Base-by-base conservation (phyloP, 495 filamentous ascomycete genomes). In the Tuber melanosporum region DNA sequence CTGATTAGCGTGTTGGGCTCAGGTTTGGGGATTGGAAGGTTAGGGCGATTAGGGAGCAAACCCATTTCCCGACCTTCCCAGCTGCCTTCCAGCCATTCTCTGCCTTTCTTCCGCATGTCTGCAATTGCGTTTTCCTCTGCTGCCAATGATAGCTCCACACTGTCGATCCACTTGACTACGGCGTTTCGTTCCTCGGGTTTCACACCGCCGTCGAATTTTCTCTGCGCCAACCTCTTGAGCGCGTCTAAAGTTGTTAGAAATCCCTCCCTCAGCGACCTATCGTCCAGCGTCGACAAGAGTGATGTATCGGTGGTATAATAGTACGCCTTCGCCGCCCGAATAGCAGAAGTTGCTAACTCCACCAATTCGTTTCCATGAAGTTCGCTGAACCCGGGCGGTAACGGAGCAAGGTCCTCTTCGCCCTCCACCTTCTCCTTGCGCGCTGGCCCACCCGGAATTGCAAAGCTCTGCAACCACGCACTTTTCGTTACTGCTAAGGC, bases 291-390 rank as follows among this genome's bases (percentile, higher is more conserved):
- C 15, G 82, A 79, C 70, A 83, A 75, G 46, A 83, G 82, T 42
- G 82, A 82, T 39, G 80, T 83, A 42, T 83, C 82, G 9, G 82
- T 83, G 19, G 82, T 83, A 41, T 83, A 83, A 85, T 98, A 98
- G 86, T 98, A 99, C 70, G 94, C 91, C 83, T 94, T 97, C 47
- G 95, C 95, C 10, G 96, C 94, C 47, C 93, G 91, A 76, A 99
- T 97, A 20, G 94, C 94, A 70, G 98, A 87, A 5, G 95, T 99
- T 84, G 95, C 91, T 71, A 97, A 89, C 82, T 98, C 95, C 49
- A 98, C 86, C 57, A 99, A 89, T 75, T 96, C 92, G 86, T 97
- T 89, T 12, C 95, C 95, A 83, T 98, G 92, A 9, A 97, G 87
- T 82, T 98, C 93, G 82, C 92, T 89, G 88, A 91, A 95, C 10